Conservation (phyloP, 2,329 filamentous ascomycete genomes). For the Diplodia mutila region DNA sequence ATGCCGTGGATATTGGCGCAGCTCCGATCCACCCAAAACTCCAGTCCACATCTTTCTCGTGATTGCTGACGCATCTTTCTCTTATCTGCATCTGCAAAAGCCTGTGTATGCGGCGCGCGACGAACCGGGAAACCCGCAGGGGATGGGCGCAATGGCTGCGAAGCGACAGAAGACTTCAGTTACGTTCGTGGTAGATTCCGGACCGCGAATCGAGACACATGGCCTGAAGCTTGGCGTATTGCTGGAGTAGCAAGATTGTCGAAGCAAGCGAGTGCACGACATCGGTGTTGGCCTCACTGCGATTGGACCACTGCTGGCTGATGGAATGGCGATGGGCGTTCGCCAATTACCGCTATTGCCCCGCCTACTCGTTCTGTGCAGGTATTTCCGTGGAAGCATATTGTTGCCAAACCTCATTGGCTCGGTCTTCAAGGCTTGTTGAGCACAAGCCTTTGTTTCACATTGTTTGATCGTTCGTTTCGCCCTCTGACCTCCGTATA, state of each 20-base stretch:
- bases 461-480: neutral
- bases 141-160: no score
- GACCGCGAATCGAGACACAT: no score
- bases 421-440: neutral
- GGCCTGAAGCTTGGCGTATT: neutral
- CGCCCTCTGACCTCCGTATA: neutral
- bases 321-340: neutral
- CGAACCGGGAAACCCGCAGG: no score
- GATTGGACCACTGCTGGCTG: neutral
- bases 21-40: no score
- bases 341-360: neutral
- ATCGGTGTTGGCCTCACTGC: neutral
- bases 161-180: no score
- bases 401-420: neutral
- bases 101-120: no score
- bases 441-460: slow-evolving; percentile 13
- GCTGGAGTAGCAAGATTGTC: neutral
- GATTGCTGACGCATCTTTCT: no score
- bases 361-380: neutral
- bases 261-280: neutral
- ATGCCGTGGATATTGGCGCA: no score
- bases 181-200: no score
- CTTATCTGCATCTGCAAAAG: no score
- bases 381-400: neutral
- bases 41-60: no score